phyloP scores from a whole-genome alignment of 2,329 filamentous ascomycete species.

The Aspergillus sp. region DNA sequence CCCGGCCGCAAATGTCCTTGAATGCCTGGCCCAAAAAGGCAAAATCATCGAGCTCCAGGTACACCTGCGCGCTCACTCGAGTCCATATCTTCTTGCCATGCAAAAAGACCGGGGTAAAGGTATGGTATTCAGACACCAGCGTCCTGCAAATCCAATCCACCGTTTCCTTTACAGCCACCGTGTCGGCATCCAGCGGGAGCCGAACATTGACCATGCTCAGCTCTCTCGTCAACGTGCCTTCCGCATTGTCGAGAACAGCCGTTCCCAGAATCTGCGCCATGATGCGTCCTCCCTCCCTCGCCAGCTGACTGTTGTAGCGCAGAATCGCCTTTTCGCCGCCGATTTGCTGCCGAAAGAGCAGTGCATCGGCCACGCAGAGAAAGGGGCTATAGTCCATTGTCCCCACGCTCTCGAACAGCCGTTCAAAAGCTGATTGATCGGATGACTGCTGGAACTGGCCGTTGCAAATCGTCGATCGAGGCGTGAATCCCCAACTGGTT shows the following conservation, averaged over 20 bases:
- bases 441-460: conserved; percentile 71
- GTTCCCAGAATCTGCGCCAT: conserved; percentile 62
- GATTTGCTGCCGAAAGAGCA: conserved; percentile 60
- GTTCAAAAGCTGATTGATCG: conserved; percentile 55
- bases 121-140: conserved; percentile 56
- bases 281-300: conserved; percentile 54
- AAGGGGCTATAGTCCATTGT: too few relatives aligned
- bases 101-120: conserved; percentile 61
- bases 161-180: conserved; percentile 1
- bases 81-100: conserved; percentile 61
- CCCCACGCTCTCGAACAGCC: too few relatives aligned
- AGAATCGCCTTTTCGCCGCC: conserved; percentile 66
- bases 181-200: conserved; percentile 59
- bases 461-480: conserved; percentile 48
- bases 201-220: conserved; percentile 67
- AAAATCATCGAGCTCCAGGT: conserved; percentile 69
- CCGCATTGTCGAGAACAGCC: conserved; percentile 53
- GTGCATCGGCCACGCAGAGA: conserved; percentile 62
- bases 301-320: conserved; percentile 57
- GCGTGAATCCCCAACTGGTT: conserved; percentile 68
- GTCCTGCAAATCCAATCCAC: conserved; percentile 53
- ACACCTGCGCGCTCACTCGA: conserved; percentile 71
- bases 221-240: conserved; percentile 5
- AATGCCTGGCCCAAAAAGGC: too few relatives aligned
- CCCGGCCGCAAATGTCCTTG: too few relatives aligned